Percentiles rank a stretch among this genome's conserved stretches.
These are phyloP conservation scores for Chionographis japonica DNA, from an alignment of 106 monocot species.

Conservation along the genomic window DNA sequence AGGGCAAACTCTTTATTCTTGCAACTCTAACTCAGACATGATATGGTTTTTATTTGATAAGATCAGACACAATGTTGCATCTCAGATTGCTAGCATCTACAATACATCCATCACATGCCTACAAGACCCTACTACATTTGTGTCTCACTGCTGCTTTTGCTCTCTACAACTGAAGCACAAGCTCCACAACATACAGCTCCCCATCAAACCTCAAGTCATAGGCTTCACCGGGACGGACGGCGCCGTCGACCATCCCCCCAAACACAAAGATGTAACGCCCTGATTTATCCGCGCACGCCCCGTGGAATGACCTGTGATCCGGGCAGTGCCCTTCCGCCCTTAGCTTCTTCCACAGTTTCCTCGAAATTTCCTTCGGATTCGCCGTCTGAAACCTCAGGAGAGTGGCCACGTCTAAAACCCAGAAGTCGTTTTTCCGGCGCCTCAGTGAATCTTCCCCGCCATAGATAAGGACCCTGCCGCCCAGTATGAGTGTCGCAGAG, in stretches of 20 bases:
- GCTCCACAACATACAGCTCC: conserved; percentile 50
- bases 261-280: conserved; percentile 57
- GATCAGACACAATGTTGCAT: too few relatives aligned
- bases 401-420: conserved; percentile 52
- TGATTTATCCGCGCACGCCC: conserved; percentile 56
- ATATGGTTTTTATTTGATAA: too few relatives aligned
- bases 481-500: conserved; percentile 55
- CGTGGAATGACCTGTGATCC: conserved; percentile 68
- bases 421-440: conserved; percentile 76
- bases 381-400: conserved; percentile 10
- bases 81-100: too few relatives aligned
- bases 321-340: conserved; percentile 45
- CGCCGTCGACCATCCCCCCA: conserved; percentile 88
- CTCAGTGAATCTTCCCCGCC: conserved; percentile 91
- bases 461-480: conserved; percentile 68
- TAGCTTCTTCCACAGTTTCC: conserved; percentile 66
- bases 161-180: conserved; percentile 38
- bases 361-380: conserved; percentile 12
- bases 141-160: too few relatives aligned
- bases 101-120: too few relatives aligned
- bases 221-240: conserved; percentile 52
- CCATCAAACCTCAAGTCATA: conserved; percentile 77
- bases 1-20: too few relatives aligned
- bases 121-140: too few relatives aligned
- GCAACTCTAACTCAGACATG: too few relatives aligned